Conservation (phyloP, 768 basidiomycete genomes). For the Russula olivacea region DNA sequence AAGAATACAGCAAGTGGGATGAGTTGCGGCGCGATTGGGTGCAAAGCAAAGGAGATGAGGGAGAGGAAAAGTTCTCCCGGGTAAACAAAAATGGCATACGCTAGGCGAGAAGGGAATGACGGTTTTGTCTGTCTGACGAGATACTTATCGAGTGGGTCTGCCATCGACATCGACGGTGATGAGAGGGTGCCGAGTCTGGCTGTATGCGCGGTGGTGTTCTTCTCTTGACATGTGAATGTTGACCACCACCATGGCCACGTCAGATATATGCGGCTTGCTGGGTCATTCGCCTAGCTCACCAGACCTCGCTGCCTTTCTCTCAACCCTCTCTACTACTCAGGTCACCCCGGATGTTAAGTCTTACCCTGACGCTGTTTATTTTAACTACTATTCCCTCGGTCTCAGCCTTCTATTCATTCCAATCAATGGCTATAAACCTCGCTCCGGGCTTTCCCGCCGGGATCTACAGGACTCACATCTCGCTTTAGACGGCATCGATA, state of each 20-base stretch:
- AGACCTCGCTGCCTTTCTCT: constrained; percentile 41
- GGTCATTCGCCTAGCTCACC: constrained; percentile 48
- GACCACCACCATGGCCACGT: neutral
- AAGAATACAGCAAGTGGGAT: constrained; percentile 61
- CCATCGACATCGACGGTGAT: neutral
- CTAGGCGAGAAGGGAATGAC: constrained; percentile 8
- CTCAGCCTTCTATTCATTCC: constrained; percentile 77
- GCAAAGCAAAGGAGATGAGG: constrained; percentile 31
- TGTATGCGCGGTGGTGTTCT: neutral
- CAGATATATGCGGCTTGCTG: constrained; percentile 40
- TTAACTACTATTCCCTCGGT: constrained; percentile 77
- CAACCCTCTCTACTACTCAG: constrained; percentile 26
- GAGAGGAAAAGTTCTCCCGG: constrained; percentile 29
- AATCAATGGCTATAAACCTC: constrained; percentile 54
- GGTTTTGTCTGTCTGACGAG: neutral
- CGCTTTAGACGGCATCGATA: constrained; percentile 65
- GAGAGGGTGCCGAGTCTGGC: too few species aligned
- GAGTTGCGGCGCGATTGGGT: constrained; percentile 53
- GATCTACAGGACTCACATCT: constrained; percentile 49
- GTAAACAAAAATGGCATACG: constrained; percentile 7
- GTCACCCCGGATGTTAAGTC: constrained; percentile 62
- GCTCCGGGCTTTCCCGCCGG: constrained; percentile 38
- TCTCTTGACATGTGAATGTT: constrained; percentile 1
- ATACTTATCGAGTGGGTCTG: constrained; percentile 20
- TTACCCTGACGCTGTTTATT: constrained; percentile 79